phyloP scores from a whole-genome alignment of 2,329 filamentous ascomycete genomes.

The Aspergillus calidoustus region DNA sequence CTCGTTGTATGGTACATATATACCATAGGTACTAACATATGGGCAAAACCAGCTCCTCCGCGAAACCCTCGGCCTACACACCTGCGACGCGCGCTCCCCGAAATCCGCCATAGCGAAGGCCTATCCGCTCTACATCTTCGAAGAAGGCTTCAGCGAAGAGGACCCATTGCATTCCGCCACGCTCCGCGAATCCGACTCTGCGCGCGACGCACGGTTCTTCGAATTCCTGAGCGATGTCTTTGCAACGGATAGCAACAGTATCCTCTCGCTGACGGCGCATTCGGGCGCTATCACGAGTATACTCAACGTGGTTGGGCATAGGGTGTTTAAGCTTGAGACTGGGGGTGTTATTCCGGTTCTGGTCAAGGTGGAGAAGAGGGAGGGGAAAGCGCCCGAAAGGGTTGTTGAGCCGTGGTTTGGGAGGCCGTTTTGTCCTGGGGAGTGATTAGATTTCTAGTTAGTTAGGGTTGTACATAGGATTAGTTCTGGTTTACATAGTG shows the following conservation, averaged over 20 bases:
- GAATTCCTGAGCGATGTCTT: conserved; percentile 60
- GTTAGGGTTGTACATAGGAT: background rate
- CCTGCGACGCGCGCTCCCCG: conserved; percentile 62
- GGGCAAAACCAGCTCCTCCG: conserved; percentile 49
- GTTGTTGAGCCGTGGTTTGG: conserved; percentile 31
- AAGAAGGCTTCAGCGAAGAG: conserved; percentile 57
- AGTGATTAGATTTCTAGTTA: conserved; percentile 4
- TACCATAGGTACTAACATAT: background rate
- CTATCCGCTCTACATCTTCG: conserved; percentile 58
- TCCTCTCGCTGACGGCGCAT: conserved; percentile 62
- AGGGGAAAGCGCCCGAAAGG: conserved; percentile 24
- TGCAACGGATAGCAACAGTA: conserved; percentile 49
- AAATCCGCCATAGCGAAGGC: conserved; percentile 52
- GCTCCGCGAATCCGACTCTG: conserved; percentile 53
- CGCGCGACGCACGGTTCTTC: conserved; percentile 53
- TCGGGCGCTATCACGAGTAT: conserved; percentile 63
- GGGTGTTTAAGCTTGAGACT: conserved; percentile 52
- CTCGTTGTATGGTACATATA: background rate
- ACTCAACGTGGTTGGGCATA: conserved; percentile 52
- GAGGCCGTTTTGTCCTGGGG: conserved; percentile 29
- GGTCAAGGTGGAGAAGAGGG: conserved; percentile 47
- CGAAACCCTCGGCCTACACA: conserved; percentile 65
- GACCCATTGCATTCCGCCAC: conserved; percentile 59
- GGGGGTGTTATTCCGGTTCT: conserved; percentile 58
- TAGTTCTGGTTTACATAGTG: background rate